These are phyloP conservation scores for Abrus pulchellus DNA, from an alignment of 306 rosid genomes.

Conservation along the genomic window DNA sequence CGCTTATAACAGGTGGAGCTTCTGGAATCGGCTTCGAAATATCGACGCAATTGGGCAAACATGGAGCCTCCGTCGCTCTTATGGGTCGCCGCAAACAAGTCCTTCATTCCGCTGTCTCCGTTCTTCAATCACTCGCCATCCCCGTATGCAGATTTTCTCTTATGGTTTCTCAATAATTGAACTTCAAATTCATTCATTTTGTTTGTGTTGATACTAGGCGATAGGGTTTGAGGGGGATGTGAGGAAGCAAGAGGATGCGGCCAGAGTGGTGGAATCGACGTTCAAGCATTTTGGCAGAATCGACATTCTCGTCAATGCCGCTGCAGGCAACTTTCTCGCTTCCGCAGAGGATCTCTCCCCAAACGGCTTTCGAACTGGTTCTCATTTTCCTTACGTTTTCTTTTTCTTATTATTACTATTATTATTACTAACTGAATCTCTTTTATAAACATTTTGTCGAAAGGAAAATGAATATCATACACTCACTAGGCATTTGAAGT, in stretches of 20 bases:
- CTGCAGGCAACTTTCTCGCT: conserved; percentile 90
- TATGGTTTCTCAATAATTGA: too few relatives aligned
- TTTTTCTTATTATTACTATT: neutral
- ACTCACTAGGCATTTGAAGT: too few relatives aligned
- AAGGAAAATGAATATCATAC: too few relatives aligned
- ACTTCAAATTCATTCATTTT: neutral
- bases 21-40: conserved; percentile 93
- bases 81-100: conserved; percentile 90
- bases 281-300: conserved; percentile 77
- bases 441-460: too few relatives aligned
- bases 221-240: conserved; percentile 89
- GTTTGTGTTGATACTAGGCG: conserved; percentile 54
- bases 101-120: conserved; percentile 76
- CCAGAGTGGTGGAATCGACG: conserved; percentile 72
- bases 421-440: too few relatives aligned
- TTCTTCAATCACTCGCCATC: conserved; percentile 72
- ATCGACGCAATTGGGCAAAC: conserved; percentile 77
- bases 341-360: conserved; percentile 94
- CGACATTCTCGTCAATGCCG: conserved; percentile 89
- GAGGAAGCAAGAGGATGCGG: conserved; percentile 88
- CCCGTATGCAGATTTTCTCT: conserved; percentile 35
- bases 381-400: neutral
- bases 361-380: conserved; percentile 96
- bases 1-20: conserved; percentile 90
- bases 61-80: conserved; percentile 90